Evolutionary conservation across 116 monocot genomes (phyloP).

Genomic region (Posidonia oceanica): DNA sequence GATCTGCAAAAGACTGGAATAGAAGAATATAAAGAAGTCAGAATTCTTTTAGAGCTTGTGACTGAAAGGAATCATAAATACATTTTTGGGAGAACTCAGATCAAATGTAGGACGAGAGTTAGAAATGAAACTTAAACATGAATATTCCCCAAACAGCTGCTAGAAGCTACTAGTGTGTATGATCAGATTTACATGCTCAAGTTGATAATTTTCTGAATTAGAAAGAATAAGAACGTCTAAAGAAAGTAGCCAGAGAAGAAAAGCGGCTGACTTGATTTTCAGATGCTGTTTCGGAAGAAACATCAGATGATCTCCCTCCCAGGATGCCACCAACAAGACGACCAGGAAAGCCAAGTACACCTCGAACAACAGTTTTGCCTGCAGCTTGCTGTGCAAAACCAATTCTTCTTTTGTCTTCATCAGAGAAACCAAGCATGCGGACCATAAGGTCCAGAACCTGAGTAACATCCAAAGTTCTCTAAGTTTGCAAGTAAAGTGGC

Average conservation of each 20-base stretch:
- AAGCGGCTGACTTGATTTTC: conserved; percentile 57
- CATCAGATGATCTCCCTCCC: conserved; percentile 39
- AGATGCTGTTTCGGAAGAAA: conserved; percentile 21
- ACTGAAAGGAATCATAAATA: too few species aligned
- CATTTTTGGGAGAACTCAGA: too few species aligned
- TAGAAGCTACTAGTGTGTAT: too few species aligned
- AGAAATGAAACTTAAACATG: not conserved
- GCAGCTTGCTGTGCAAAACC: conserved; percentile 68
- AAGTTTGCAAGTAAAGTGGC: too few species aligned
- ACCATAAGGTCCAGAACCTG: conserved; percentile 98
- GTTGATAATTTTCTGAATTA: not conserved
- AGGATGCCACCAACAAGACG: conserved; percentile 91
- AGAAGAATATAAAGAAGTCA: not conserved
- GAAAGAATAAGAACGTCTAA: not conserved
- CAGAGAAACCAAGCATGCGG: conserved; percentile 96
- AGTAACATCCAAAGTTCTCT: not conserved
- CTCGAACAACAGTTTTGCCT: conserved; percentile 78
- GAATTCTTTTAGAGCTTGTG: not conserved
- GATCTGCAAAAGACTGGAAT: conserved; percentile 80
- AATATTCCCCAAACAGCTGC: not conserved
- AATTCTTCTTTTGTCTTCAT: conserved; percentile 91
- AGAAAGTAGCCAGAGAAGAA: too few species aligned
- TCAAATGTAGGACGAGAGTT: not conserved
- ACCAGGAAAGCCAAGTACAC: conserved; percentile 78
- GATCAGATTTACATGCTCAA: not conserved